Evolutionary conservation across 176 grass and related monocot species (phyloP).

Genomic region (Cenchrus fungigraminus): DNA sequence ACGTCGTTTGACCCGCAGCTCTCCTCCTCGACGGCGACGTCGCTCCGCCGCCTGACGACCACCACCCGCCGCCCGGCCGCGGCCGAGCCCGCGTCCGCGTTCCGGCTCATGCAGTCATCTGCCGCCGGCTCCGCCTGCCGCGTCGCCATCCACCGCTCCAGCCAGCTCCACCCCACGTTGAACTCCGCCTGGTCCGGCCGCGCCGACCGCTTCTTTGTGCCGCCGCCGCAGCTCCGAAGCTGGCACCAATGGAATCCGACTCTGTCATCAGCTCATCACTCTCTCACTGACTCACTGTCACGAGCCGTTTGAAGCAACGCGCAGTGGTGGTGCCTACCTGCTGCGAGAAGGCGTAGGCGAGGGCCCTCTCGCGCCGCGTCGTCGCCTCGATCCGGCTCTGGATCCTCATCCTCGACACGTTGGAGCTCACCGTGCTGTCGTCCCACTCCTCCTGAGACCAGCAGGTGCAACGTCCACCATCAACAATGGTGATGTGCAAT

Average conservation of each 20-base stretch:
- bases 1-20: constrained; percentile 97
- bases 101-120: constrained; percentile 71
- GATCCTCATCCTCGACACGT: constrained; percentile 70
- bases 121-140: constrained; percentile 53
- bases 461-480: not conserved
- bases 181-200: constrained; percentile 54
- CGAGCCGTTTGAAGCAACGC: not conserved
- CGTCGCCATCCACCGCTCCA: constrained; percentile 99
- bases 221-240: constrained; percentile 64
- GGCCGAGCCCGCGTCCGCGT: constrained; percentile 43
- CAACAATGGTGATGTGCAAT: not conserved
- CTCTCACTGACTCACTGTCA: no score
- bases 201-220: constrained; percentile 57
- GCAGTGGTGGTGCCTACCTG: constrained; percentile 37
- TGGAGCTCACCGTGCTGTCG: constrained; percentile 96
- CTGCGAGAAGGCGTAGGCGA: constrained; percentile 98
- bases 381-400: constrained; percentile 89
- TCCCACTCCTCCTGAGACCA: constrained; percentile 87
- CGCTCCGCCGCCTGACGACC: constrained; percentile 53
- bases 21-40: constrained; percentile 76
- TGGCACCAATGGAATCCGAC: not conserved
- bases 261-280: not conserved
- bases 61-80: constrained; percentile 52
- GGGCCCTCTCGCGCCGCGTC: constrained; percentile 78
- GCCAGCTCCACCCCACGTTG: constrained; percentile 95